Evolutionary conservation across 164 flowering plant genomes (phyloP), one percentile per base, ranked within the genome.

Genomic region (Magnolia kwangsiensis): DNA sequence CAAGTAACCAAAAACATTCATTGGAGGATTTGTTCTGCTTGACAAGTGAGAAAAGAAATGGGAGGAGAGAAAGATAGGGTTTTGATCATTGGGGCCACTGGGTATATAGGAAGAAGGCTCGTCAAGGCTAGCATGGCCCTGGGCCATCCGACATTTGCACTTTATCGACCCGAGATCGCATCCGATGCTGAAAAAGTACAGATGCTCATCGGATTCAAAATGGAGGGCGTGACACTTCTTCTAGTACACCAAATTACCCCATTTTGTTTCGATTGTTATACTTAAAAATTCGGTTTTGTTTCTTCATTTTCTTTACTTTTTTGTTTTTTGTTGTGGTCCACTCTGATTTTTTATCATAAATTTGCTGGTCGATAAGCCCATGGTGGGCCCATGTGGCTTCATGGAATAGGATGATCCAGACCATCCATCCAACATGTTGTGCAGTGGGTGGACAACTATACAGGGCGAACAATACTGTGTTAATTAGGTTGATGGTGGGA

Each of bases 51-150:
- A 8, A 1, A 51, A 51, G 73, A 8, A 55, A 69, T 8, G 73
- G 51, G 76, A 45, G 85, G 83, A 86, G 80, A 13, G 29, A 88
- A 87, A 69, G 83, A 88, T 83, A 88, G 80, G 67, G 88, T 91
- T 7, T 81, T 91, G n/a, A 74, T 91, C 1, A 75, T 91, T 0
- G 95, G 93, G 7, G 95, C 90, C 8, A 89, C 95, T 2, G 93
- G 95, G 59, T 91, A 86, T 73, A 7, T 89, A 7, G 95, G 95
- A 18, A 86, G 75, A 84, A 86, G 90, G 63, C 10, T 91, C 68
- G 95, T 89, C 70, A 86, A 79, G 80, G 93, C 95, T 18, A 83
- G 92, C 75, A 74, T 90, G 31, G 84, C 71, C 0, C 79, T 78
- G 45, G 91, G 89, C 13, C 91, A 91, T 50, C 75, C 78, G 58